Evolutionary conservation across 495 filamentous ascomycete genomes (phyloP).

Genomic region (Penicillium psychrofluorescens): DNA sequence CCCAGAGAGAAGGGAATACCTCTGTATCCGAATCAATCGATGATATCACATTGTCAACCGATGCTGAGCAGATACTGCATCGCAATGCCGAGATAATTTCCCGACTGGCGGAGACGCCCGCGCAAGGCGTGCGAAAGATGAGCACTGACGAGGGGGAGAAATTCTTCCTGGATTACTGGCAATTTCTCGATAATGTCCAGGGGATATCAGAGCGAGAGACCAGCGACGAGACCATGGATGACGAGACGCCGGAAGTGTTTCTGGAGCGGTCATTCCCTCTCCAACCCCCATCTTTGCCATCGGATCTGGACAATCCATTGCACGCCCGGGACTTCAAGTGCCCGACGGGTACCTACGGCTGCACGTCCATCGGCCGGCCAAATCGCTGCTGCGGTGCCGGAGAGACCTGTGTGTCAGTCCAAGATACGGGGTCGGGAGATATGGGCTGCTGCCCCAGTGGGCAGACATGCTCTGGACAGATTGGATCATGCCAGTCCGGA

Average conservation of each 20-base stretch:
- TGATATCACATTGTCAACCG: neutral
- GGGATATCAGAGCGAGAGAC: slow-evolving; percentile 4
- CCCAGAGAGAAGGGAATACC: neutral
- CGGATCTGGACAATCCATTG: slow-evolving; percentile 15
- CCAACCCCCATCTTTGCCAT: slow-evolving; percentile 9
- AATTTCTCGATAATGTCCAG: slow-evolving; percentile 28
- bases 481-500: slow-evolving; percentile 55
- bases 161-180: slow-evolving; percentile 63
- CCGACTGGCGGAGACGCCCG: slow-evolving; percentile 7
- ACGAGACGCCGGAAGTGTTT: too few relatives aligned
- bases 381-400: slow-evolving; percentile 68
- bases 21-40: too few relatives aligned
- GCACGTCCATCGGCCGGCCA: slow-evolving; percentile 59
- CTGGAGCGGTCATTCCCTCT: neutral
- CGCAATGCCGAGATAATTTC: slow-evolving; percentile 19
- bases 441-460: slow-evolving; percentile 84
- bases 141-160: slow-evolving; percentile 74
- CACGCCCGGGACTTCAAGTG: slow-evolving; percentile 58
- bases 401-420: slow-evolving; percentile 62
- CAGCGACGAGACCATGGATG: neutral
- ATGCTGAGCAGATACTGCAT: slow-evolving; percentile 4
- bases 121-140: slow-evolving; percentile 64
- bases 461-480: slow-evolving; percentile 55
- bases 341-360: slow-evolving; percentile 60
- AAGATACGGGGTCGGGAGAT: slow-evolving; percentile 64